phyloP scores from a whole-genome alignment of 139 green algal species.

The Closterium sp. region DNA sequence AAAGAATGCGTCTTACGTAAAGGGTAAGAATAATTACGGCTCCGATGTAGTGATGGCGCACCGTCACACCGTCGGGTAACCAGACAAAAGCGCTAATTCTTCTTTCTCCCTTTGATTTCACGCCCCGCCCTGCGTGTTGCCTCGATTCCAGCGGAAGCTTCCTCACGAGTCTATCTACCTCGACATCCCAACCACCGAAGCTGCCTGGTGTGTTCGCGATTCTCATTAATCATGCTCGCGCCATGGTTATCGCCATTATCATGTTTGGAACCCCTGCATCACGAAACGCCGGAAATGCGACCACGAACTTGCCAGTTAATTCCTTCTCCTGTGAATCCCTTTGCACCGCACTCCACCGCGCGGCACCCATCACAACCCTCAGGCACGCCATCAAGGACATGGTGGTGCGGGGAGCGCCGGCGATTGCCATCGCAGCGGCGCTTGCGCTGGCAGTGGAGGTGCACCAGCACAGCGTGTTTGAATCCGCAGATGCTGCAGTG shows the following conservation, averaged over 20 bases:
- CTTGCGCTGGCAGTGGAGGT: conserved; percentile 59
- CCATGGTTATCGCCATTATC: no score
- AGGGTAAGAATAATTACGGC: no score
- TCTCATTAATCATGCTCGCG: not conserved
- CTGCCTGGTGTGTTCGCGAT: conserved; percentile 52
- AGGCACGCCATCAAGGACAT: conserved; percentile 73
- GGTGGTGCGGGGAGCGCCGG: conserved; percentile 89
- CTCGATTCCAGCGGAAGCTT: conserved; percentile 60
- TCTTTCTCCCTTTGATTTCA: not conserved
- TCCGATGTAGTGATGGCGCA: no score
- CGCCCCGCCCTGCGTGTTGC: not conserved
- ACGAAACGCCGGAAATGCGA: not conserved
- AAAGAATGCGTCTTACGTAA: no score
- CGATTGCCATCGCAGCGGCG: conserved; percentile 86
- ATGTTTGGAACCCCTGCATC: not conserved
- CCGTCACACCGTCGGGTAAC: no score
- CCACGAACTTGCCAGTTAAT: not conserved
- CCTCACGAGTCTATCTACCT: conserved; percentile 70
- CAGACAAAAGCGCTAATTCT: no score
- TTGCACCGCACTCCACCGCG: not conserved
- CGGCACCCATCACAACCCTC: not conserved
- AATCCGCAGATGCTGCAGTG: no score
- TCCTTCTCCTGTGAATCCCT: not conserved
- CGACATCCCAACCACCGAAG: conserved; percentile 58
- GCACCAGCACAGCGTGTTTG: no score